Evolutionary conservation across 176 grass and related monocot species (phyloP), one percentile per base, ranked within the genome.

Genomic region (Oryza officinalis): DNA sequence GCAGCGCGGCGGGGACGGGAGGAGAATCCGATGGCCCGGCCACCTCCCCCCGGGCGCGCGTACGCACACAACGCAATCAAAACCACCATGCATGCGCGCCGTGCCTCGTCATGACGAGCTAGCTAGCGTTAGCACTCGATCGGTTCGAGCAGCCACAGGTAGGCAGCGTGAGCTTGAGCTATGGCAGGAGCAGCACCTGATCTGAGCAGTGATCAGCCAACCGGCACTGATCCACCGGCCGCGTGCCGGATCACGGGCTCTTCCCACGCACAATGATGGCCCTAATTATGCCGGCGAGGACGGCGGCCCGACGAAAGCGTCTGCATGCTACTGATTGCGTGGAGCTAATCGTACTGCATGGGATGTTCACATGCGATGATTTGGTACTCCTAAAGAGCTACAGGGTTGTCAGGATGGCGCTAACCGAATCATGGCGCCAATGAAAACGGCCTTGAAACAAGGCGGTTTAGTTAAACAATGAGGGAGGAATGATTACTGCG

Each of bases 381-480:
- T 38, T 38, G 32, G 70, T 47, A 18, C 70, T 10, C 41, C 2
- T 30, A 32, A 28, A 23, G 41, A 54, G 50, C 8, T 37, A 67
- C 32, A 7, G 15, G 32, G 2, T 2, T 37, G 15, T 18, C 27
- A 30, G 47, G 26, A 47, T 18, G 17, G 71, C 13, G 26, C 1
- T 35, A 0, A 17, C 27, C 1, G 4, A 78, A 80, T 61, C 27
- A 23, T 71, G 65, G 28, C 52, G 4, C 15, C 26, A 7, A 7
- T 45, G 87, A 67, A 5, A 67, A 37, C 28, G 4, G 30, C 28
- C 72, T 35, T 50, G 35, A 60, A 74, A 75, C 10, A 47, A 10
- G 57, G 57, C 57, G 17, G 33, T 4, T 47, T 52, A 10, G n/a
- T 74, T 80, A 74, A 46, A 46, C 87, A 79, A 75, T 15, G 69